These are phyloP conservation scores for Cutaneotrichosporon sp. DNA, from an alignment of 1,284 basidiomycete genomes.

Conservation along the genomic window DNA sequence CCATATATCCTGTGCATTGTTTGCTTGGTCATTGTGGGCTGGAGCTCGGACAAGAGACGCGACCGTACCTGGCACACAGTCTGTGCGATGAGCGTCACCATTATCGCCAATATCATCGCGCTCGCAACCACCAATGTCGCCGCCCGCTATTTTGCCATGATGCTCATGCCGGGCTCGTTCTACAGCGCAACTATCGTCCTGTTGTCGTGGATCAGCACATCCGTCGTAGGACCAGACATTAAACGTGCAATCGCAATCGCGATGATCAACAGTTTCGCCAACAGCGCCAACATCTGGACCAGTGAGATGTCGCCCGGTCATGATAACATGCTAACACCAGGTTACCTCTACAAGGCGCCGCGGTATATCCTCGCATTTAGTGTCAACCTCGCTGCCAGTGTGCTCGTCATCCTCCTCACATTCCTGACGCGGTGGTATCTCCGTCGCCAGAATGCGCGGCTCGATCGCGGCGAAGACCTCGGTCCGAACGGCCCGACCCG, in stretches of 20 bases:
- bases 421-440: constrained; percentile 41
- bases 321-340: neutral
- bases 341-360: constrained; percentile 46
- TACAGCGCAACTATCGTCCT: constrained; percentile 51
- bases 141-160: constrained; percentile 48
- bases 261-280: constrained; percentile 50
- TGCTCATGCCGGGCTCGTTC: constrained; percentile 34
- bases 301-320: constrained; percentile 9
- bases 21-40: constrained; percentile 41
- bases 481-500: constrained; percentile 40
- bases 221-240: constrained; percentile 49
- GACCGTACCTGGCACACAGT: constrained; percentile 32
- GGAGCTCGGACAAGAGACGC: constrained; percentile 43
- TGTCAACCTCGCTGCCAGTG: constrained; percentile 47
- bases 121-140: constrained; percentile 53
- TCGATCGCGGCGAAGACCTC: constrained; percentile 44
- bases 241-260: constrained; percentile 52
- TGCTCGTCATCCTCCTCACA: constrained; percentile 34
- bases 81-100: constrained; percentile 53
- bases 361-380: constrained; percentile 48
- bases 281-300: constrained; percentile 53
- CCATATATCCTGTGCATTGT: constrained; percentile 48
- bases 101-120: constrained; percentile 72
- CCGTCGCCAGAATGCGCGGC: constrained; percentile 38
- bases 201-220: constrained; percentile 49